Percentiles rank a stretch among this genome's conserved stretches.
Conservation (phyloP, 176 grass and related monocot genomes). For the Puya raimondii region DNA sequence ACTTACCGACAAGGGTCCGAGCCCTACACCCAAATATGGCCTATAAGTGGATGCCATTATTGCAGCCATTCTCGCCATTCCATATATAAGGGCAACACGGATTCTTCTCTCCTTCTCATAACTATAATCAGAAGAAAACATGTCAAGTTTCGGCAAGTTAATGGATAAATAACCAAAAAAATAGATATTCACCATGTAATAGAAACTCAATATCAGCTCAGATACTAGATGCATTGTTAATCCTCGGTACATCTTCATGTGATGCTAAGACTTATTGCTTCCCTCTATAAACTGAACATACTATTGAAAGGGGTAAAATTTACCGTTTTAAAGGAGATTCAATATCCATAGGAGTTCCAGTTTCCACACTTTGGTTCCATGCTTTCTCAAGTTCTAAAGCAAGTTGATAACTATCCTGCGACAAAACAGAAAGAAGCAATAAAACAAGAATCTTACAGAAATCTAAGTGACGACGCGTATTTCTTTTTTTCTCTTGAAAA, state of each 20-base stretch:
- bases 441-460: background rate
- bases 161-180: background rate
- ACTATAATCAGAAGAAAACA: constrained; percentile 31
- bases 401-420: constrained; percentile 93
- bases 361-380: constrained; percentile 63
- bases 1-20: constrained; percentile 80
- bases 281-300: background rate
- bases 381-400: constrained; percentile 90
- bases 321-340: constrained; percentile 83
- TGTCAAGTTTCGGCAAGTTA: background rate
- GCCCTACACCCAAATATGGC: constrained; percentile 81
- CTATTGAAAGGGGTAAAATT: constrained; percentile 5
- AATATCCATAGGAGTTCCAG: constrained; percentile 54
- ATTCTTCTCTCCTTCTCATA: constrained; percentile 91
- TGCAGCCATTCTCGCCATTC: constrained; percentile 97
- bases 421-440: constrained; percentile 15
- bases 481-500: background rate
- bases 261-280: background rate
- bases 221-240: background rate
- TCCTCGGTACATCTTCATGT: background rate
- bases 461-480: background rate
- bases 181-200: background rate
- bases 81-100: constrained; percentile 91
- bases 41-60: constrained; percentile 96
- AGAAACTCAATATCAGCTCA: background rate